Conservation (phyloP, 331 rosid species). For the Malus hybrid region DNA sequence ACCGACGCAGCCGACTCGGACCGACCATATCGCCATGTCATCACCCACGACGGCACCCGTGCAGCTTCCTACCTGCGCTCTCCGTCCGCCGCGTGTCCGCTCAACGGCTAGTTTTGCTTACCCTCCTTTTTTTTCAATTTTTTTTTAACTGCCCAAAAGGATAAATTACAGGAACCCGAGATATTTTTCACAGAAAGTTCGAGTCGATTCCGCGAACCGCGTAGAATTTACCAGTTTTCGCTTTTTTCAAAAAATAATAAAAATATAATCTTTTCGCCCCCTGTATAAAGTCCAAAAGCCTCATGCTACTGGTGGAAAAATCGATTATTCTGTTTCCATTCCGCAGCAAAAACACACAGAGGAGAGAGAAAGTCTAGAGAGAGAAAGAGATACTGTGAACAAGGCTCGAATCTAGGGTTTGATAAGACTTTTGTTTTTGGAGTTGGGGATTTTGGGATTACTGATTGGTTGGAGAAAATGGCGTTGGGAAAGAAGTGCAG, state of each 20-base stretch:
- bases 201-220: conserved; percentile 35
- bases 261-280: not conserved
- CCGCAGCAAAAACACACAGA: not conserved
- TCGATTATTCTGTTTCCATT: conserved; percentile 2
- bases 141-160: conserved; percentile 42
- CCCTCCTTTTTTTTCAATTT: not conserved
- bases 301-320: too few species aligned
- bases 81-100: conserved; percentile 37
- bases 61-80: conserved; percentile 2
- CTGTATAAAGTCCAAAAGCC: not conserved
- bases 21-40: conserved; percentile 68
- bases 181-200: conserved; percentile 36
- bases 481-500: conserved; percentile 36
- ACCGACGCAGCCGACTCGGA: conserved; percentile 36
- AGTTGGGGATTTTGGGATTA: not conserved
- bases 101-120: conserved; percentile 70
- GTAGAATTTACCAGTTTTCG: conserved; percentile 3
- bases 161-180: not conserved
- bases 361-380: not conserved
- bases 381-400: not conserved
- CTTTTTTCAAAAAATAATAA: not conserved
- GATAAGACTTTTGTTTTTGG: not conserved
- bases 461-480: conserved; percentile 11
- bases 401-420: not conserved
- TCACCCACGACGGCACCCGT: not conserved